phyloP scores from a whole-genome alignment of 2,329 filamentous ascomycete genomes.

The Neofusicoccum laricinum region DNA sequence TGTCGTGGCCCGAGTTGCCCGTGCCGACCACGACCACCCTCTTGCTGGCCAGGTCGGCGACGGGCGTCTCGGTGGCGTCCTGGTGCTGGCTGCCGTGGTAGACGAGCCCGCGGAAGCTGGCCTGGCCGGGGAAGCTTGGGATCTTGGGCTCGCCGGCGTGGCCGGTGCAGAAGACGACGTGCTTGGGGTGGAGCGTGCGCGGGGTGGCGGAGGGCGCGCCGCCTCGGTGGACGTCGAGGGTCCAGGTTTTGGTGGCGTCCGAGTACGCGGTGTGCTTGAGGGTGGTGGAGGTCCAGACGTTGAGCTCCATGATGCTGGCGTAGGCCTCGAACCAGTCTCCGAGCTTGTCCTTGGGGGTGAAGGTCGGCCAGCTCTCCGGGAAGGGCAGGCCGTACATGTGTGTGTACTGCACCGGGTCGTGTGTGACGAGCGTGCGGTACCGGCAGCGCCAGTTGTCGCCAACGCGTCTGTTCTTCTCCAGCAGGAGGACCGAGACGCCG shows the following conservation, averaged over 20 bases:
- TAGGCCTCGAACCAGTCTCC: constrained; percentile 68
- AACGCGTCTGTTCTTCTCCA: constrained; percentile 45
- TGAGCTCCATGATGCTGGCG: constrained; percentile 61
- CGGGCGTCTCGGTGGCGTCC: constrained; percentile 45
- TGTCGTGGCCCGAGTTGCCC: constrained; percentile 68
- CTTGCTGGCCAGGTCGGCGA: constrained; percentile 54
- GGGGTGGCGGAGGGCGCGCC: constrained; percentile 38
- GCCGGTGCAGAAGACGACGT: constrained; percentile 66
- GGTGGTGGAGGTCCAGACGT: constrained; percentile 60
- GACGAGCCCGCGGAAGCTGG: constrained; percentile 57
- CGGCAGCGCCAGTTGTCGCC: constrained; percentile 52
- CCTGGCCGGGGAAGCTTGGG: constrained; percentile 46
- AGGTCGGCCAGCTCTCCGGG: constrained; percentile 64
- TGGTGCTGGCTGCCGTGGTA: constrained; percentile 48
- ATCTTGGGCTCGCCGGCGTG: constrained; percentile 64
- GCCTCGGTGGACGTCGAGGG: constrained; percentile 47
- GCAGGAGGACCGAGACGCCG: constrained; percentile 39
- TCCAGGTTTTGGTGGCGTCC: constrained; percentile 52
- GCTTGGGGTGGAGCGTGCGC: constrained; percentile 59
- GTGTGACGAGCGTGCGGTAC: constrained; percentile 58
- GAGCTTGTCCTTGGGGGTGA: constrained; percentile 69
- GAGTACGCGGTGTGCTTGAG: constrained; percentile 51
- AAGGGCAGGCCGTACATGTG: constrained; percentile 60
- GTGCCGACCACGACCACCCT: constrained; percentile 65
- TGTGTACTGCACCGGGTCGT: constrained; percentile 61